Conservation (phyloP, 1,284 basidiomycete genomes). For the Irpex rosettiformis region DNA sequence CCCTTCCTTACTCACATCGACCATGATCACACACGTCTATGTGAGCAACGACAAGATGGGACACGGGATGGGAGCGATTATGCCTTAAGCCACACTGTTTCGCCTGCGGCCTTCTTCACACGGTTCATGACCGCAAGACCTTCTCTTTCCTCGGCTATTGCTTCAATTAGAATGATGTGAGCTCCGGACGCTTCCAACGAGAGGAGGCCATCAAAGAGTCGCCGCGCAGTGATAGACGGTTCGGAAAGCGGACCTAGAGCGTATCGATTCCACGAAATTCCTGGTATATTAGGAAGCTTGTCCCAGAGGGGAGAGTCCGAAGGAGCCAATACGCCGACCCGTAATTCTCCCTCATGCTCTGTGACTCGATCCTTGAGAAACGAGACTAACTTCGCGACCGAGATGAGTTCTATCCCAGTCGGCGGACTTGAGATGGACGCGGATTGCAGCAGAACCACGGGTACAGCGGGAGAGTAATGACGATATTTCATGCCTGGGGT, state of each 20-base stretch:
- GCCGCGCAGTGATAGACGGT: constrained; percentile 71
- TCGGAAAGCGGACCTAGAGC: constrained; percentile 61
- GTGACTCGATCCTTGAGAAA: constrained; percentile 31
- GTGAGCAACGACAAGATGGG: not conserved
- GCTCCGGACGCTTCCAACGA: constrained; percentile 76
- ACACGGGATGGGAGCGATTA: not conserved
- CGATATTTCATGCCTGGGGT: constrained; percentile 99
- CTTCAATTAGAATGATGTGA: constrained; percentile 87
- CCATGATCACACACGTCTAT: not conserved
- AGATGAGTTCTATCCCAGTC: constrained; percentile 23
- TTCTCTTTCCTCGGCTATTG: constrained; percentile 76
- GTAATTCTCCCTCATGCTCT: constrained; percentile 26
- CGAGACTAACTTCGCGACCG: constrained; percentile 36
- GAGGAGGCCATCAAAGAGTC: constrained; percentile 87
- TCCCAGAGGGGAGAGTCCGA: constrained; percentile 57
- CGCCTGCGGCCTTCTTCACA: constrained; percentile 90
- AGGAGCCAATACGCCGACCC: constrained; percentile 69
- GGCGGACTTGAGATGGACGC: constrained; percentile 34
- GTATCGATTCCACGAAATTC: constrained; percentile 51
- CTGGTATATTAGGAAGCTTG: constrained; percentile 32
- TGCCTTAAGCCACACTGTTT: constrained; percentile 40
- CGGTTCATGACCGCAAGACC: constrained; percentile 97
- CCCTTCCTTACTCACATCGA: not conserved
- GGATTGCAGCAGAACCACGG: constrained; percentile 74
- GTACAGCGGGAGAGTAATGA: constrained; percentile 91